A percentile compares a stretch with the other conserved stretches of the same genome.
These are phyloP conservation scores for Luffa acutangula DNA, from an alignment of 306 rosid species.

Conservation along the genomic window DNA sequence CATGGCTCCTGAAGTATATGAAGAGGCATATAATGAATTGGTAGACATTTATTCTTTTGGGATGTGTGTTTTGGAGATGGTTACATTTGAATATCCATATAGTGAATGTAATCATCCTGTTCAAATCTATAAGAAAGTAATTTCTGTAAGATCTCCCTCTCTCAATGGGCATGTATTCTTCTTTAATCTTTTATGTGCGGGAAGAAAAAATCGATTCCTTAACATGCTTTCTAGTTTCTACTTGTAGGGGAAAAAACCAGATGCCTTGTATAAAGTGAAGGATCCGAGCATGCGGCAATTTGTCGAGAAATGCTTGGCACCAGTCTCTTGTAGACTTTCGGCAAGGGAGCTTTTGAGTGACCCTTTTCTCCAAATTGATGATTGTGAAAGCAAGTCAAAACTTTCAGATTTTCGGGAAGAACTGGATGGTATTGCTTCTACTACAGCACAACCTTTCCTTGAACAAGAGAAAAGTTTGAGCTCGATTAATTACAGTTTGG, in stretches of 20 bases:
- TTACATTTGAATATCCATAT: conserved; percentile 90
- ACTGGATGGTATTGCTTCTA: conserved; percentile 19
- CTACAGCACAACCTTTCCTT: conserved; percentile 33
- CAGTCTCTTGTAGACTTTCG: conserved; percentile 62
- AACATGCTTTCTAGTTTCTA: conserved; percentile 12
- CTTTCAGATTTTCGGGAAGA: conserved; percentile 5
- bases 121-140: conserved; percentile 92
- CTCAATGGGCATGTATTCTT: conserved; percentile 12
- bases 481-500: conserved; percentile 36
- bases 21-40: conserved; percentile 83
- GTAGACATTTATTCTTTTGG: conserved; percentile 96
- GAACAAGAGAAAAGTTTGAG: conserved; percentile 26
- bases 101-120: conserved; percentile 94
- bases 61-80: conserved; percentile 94
- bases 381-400: conserved; percentile 43
- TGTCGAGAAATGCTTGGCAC: conserved; percentile 85
- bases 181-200: neutral
- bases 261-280: conserved; percentile 72
- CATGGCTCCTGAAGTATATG: conserved; percentile 98
- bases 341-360: conserved; percentile 85
- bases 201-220: conserved; percentile 9
- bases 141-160: conserved; percentile 61
- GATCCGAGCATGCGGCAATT: conserved; percentile 72
- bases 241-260: conserved; percentile 81
- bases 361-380: conserved; percentile 61